Conservation (phyloP, 1,284 basidiomycete species). For the Ceratobasidium theobromae region DNA sequence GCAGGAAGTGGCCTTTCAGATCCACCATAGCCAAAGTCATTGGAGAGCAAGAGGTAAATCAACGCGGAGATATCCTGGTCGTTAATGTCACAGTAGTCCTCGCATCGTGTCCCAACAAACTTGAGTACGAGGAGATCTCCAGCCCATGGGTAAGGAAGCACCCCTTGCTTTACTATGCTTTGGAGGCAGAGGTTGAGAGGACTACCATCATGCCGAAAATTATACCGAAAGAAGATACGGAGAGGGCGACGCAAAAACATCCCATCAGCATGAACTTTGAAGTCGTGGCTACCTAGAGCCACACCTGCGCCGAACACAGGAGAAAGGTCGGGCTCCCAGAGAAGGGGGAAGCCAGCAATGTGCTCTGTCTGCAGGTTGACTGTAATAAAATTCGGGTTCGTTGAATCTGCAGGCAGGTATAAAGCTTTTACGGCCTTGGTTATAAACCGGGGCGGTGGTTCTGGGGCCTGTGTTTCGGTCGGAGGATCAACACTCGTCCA, state of each 20-base stretch:
- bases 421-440: background rate
- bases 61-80: background rate
- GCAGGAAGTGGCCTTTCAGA: background rate
- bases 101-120: conserved; percentile 63
- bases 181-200: background rate
- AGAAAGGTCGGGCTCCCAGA: background rate
- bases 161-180: background rate
- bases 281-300: background rate
- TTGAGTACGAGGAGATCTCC: conserved; percentile 60
- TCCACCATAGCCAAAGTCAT: background rate
- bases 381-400: background rate
- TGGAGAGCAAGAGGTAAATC: background rate
- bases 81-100: background rate
- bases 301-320: background rate
- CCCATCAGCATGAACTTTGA: conserved; percentile 24
- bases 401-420: too few relatives aligned
- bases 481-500: too few relatives aligned
- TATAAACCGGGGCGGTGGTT: too few relatives aligned
- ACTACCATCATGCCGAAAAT: conserved; percentile 33
- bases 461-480: too few relatives aligned
- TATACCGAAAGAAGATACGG: conserved; percentile 35
- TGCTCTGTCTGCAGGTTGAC: background rate
- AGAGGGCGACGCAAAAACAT: conserved; percentile 33
- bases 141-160: conserved; percentile 5
- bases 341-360: too few relatives aligned